Percentiles rank a stretch among this genome's conserved stretches.
phyloP scores from a whole-genome alignment of 1,284 basidiomycete genomes.

The Papiliotrema fonsecae region DNA sequence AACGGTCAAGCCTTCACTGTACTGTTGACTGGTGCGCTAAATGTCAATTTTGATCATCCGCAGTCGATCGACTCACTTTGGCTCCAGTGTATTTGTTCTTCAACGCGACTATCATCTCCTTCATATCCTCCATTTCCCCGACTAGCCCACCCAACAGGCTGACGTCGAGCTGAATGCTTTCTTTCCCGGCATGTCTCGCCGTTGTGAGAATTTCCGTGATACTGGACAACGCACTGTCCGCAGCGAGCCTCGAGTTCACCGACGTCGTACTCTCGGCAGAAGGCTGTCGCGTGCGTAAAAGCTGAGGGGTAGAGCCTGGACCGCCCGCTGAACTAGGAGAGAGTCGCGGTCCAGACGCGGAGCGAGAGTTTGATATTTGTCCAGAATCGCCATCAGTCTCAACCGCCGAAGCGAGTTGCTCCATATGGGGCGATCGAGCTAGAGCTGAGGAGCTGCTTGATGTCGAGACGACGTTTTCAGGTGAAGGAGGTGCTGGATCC shows the following conservation, averaged over 20 bases:
- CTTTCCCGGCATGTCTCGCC: constrained; percentile 60
- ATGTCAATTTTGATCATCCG: too few species aligned
- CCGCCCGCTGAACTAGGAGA: constrained; percentile 15
- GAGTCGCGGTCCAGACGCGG: constrained; percentile 19
- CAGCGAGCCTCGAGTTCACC: constrained; percentile 23
- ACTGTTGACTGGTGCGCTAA: constrained; percentile 80
- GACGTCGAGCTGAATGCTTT: constrained; percentile 67
- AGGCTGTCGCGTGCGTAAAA: constrained; percentile 37
- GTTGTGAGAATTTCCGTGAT: constrained; percentile 54
- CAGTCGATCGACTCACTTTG: constrained; percentile 58
- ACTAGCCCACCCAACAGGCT: constrained; percentile 70
- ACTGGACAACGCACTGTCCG: constrained; percentile 25
- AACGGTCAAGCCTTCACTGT: constrained; percentile 83
- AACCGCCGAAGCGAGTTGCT: not conserved
- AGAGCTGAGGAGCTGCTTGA: constrained; percentile 1
- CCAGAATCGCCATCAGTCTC: not conserved
- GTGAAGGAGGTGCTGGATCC: constrained; percentile 8
- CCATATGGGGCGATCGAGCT: constrained; percentile 2
- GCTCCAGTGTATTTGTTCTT: constrained; percentile 77
- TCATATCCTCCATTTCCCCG: constrained; percentile 62
- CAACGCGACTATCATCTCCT: constrained; percentile 61
- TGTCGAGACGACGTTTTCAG: not conserved
- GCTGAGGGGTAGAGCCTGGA: constrained; percentile 18
- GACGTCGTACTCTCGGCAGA: constrained; percentile 35
- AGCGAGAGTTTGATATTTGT: constrained; percentile 8